phyloP scores from a whole-genome alignment of 805 yeast species.

The Torulaspora microellipsoides region DNA sequence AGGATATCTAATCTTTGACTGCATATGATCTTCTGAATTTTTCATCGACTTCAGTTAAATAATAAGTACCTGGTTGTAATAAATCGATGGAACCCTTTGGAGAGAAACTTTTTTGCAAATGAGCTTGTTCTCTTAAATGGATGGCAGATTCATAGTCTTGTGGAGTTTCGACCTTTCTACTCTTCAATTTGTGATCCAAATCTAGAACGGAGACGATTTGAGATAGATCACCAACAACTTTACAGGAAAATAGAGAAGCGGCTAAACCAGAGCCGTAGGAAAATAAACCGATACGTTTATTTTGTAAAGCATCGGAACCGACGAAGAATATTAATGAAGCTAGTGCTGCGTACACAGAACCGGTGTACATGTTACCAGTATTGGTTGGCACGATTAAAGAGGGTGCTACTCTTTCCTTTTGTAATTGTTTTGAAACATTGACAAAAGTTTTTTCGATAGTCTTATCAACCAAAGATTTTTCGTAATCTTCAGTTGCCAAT shows the following conservation, averaged over 20 bases:
- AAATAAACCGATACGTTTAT: constrained; percentile 84
- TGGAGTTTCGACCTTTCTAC: constrained; percentile 67
- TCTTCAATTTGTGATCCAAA: constrained; percentile 60
- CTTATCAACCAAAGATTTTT: constrained; percentile 74
- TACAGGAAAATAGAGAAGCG: constrained; percentile 75
- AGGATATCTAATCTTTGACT: constrained; percentile 47
- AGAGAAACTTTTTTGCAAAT: constrained; percentile 68
- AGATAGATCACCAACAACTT: constrained; percentile 75
- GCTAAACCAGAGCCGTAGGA: constrained; percentile 99
- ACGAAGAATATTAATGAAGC: constrained; percentile 75
- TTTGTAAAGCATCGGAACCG: constrained; percentile 68
- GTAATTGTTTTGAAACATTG: constrained; percentile 63
- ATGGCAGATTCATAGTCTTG: constrained; percentile 77
- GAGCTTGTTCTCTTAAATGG: constrained; percentile 83
- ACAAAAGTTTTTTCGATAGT: constrained; percentile 80
- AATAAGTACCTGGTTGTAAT: constrained; percentile 73
- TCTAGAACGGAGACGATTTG: constrained; percentile 59
- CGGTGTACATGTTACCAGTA: constrained; percentile 98
- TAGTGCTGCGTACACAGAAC: constrained; percentile 82
- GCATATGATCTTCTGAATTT: constrained; percentile 81
- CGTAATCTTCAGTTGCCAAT: constrained; percentile 58
- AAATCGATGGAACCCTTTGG: constrained; percentile 78
- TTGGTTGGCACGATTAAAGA: constrained; percentile 86
- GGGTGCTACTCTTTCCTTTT: constrained; percentile 68
- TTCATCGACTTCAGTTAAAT: constrained; percentile 79